These are phyloP conservation scores for Colletotrichum paranaense DNA, from an alignment of 2,329 filamentous ascomycete genomes.

Conservation along the genomic window DNA sequence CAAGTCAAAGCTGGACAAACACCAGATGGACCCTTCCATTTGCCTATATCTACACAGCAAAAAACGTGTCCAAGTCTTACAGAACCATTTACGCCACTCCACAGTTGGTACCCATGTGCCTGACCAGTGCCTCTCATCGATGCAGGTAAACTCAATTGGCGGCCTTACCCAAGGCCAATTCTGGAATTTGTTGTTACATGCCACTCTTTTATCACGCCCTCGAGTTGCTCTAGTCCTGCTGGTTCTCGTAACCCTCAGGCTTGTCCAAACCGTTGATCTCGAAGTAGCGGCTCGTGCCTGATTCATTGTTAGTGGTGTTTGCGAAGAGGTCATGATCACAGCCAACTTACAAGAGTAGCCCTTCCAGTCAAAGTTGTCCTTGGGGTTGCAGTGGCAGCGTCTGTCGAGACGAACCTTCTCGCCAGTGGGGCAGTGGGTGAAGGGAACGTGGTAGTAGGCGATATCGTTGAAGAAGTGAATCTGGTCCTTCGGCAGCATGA, in stretches of 20 bases:
- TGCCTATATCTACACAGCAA: conserved; percentile 32
- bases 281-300: conserved; percentile 88
- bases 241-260: conserved; percentile 85
- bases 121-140: conserved; percentile 25
- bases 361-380: conserved; percentile 99
- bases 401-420: conserved; percentile 86
- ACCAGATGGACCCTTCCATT: conserved; percentile 19
- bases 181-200: conserved; percentile 31
- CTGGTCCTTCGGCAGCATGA: conserved; percentile 91
- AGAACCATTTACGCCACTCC: conserved; percentile 36
- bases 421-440: conserved; percentile 95
- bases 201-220: conserved; percentile 4
- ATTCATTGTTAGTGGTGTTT: background rate
- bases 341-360: conserved; percentile 87
- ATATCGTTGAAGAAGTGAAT: conserved; percentile 99
- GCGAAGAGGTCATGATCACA: background rate
- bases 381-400: conserved; percentile 94
- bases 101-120: conserved; percentile 24
- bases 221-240: conserved; percentile 60
- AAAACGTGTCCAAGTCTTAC: conserved; percentile 26
- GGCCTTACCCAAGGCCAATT: conserved; percentile 30
- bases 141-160: conserved; percentile 24
- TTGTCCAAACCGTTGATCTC: conserved; percentile 84
- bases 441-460: conserved; percentile 96
- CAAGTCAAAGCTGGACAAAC: conserved; percentile 1